These are phyloP conservation scores for Scheffersomyces cryptocercus DNA, from an alignment of 1,139 yeast species.

Conservation along the genomic window DNA sequence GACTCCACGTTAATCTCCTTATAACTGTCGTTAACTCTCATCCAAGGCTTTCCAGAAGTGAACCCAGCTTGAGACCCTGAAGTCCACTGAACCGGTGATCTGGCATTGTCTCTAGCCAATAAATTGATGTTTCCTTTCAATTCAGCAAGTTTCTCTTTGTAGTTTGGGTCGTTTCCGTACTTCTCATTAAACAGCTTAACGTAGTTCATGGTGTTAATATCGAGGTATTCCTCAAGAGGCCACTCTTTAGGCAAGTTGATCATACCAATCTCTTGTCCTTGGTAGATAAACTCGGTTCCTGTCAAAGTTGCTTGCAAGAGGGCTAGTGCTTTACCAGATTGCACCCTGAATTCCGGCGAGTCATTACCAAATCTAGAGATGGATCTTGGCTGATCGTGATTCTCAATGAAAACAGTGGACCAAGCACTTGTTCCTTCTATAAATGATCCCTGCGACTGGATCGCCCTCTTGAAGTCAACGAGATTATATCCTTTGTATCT, in stretches of 20 bases:
- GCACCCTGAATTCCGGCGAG: slow-evolving; percentile 15
- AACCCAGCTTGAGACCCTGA: slow-evolving; percentile 19
- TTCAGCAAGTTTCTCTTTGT: slow-evolving; percentile 8
- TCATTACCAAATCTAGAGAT: slow-evolving; percentile 23
- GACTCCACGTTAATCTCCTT: slow-evolving; percentile 21
- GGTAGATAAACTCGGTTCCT: slow-evolving; percentile 24
- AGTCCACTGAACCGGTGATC: slow-evolving; percentile 28
- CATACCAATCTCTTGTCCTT: slow-evolving; percentile 28
- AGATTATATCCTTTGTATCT: slow-evolving; percentile 17
- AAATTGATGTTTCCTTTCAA: slow-evolving; percentile 18
- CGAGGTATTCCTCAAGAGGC: slow-evolving; percentile 21
- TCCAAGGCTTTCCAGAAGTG: slow-evolving; percentile 26
- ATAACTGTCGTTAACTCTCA: slow-evolving; percentile 21
- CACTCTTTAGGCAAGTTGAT: slow-evolving; percentile 20
- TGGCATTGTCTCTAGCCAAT: slow-evolving; percentile 23
- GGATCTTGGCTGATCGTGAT: slow-evolving; percentile 26
- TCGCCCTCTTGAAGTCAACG: slow-evolving; percentile 19
- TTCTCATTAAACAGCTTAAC: slow-evolving; percentile 13
- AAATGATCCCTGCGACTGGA: slow-evolving; percentile 15
- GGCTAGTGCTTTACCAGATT: slow-evolving; percentile 23
- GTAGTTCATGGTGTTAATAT: slow-evolving; percentile 23
- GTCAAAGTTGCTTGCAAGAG: slow-evolving; percentile 19
- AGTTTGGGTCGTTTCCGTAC: slow-evolving; percentile 12
- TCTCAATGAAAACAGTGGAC: slow-evolving; percentile 24
- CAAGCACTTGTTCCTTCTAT: slow-evolving; percentile 25